Evolutionary conservation across 495 filamentous ascomycete species (phyloP).

Genomic region (Oidiodendron maius): DNA sequence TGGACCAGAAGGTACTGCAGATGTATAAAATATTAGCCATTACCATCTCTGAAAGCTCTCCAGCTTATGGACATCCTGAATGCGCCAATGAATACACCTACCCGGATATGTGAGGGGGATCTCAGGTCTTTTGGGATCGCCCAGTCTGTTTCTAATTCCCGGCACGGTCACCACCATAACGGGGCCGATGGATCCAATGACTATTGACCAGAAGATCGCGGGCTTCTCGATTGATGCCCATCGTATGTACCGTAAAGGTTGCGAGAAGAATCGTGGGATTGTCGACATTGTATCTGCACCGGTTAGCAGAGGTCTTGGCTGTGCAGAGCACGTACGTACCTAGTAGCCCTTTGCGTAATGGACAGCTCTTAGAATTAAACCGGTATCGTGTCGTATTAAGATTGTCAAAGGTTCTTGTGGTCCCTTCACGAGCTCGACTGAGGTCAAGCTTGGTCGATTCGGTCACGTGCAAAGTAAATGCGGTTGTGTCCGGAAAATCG

Average conservation of each 20-base stretch:
- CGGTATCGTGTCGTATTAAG: too few species aligned
- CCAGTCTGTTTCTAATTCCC: constrained; percentile 60
- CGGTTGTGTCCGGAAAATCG: too few species aligned
- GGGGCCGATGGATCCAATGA: constrained; percentile 69
- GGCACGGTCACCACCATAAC: constrained; percentile 60
- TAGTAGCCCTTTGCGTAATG: too few species aligned
- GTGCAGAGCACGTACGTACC: too few species aligned
- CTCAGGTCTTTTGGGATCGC: constrained; percentile 57
- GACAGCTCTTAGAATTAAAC: neutral
- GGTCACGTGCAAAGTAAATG: too few species aligned
- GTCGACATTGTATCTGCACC: constrained; percentile 43
- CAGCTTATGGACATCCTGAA: neutral
- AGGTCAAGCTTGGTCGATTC: constrained; percentile 16
- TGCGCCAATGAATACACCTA: constrained; percentile 28
- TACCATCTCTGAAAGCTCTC: neutral
- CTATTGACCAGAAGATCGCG: constrained; percentile 76
- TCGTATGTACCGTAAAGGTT: constrained; percentile 74
- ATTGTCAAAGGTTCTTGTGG: constrained; percentile 1
- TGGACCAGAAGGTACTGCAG: constrained; percentile 20
- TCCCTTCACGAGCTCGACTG: constrained; percentile 1
- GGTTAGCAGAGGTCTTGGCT: too few species aligned
- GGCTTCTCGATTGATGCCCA: constrained; percentile 85
- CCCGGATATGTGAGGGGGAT: constrained; percentile 89
- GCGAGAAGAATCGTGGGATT: constrained; percentile 71
- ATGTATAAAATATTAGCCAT: neutral